Evolutionary conservation across 2,329 filamentous ascomycete species (phyloP), one percentile per base, ranked within the genome.

Genomic region (Cadophora malorum): DNA sequence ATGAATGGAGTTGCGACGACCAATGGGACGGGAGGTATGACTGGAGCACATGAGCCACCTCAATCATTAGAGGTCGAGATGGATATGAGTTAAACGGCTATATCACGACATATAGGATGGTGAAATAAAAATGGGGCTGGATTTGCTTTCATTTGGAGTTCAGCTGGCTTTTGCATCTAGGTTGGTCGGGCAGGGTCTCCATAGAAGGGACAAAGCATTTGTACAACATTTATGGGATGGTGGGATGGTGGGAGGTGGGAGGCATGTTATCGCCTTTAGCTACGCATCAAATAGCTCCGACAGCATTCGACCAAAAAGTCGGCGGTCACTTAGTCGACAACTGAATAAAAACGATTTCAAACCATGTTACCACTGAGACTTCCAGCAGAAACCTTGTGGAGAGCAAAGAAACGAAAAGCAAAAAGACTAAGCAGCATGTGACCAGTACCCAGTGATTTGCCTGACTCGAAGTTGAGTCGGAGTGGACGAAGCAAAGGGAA

Each of bases 21-120:
- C 50, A 63, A 60, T 35, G 69, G 16, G 14, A 59, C 56, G 55
- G 62, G 52, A 4, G 61, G 64, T 49, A 55, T 67, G 63, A 71
- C 72, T 45, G 63, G 50, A 63, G 63, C 52, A 56, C 61, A 68
- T 41, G 31, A 64, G 45, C 53, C 52, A 49, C 45, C 66, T 63
- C 70, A 73, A 16, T 70, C 71, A 23, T 50, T 75, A 33, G 79
- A 80, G 55, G 74, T 81, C 31, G 80, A 82, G 63, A 81, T 82
- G 80, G 80, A 81, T 68, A 80, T 82, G 79, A 81, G 77, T 73
- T 82, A 45, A 70, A 70, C 38, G 53, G 35, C 62, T 55, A 58
- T 67, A 53, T 69, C 28, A 69, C 41, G 53, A 60, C 8, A 49
- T 19, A 67, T 50, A 4, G 41, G 50, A 55, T 23, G 21, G 63